Conservation (phyloP, 208 protist genomes). For the Crithidia brevicula region DNA sequence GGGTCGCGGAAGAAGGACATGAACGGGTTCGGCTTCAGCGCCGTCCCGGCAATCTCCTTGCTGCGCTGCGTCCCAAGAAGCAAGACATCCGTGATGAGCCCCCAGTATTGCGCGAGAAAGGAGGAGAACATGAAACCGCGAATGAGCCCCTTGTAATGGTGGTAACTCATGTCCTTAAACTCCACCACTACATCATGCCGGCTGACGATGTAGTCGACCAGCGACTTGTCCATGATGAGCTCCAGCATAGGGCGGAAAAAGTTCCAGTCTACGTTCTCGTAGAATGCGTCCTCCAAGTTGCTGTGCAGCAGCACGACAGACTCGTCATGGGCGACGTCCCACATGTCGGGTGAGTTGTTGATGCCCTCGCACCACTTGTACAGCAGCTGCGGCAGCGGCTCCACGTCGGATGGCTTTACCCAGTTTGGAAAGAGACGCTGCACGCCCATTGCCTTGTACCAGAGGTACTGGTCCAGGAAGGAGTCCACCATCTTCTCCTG, state of each 20-base stretch:
- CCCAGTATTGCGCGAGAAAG: slow-evolving; percentile 99
- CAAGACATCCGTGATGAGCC: slow-evolving; percentile 99
- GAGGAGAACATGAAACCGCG: slow-evolving; percentile 99
- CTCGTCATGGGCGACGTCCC: slow-evolving; percentile 98
- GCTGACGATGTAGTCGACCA: slow-evolving; percentile 99
- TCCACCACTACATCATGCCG: slow-evolving; percentile 99
- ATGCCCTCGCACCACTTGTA: slow-evolving; percentile 99
- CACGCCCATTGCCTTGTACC: slow-evolving; percentile 99
- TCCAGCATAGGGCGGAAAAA: slow-evolving; percentile 99
- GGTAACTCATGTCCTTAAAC: slow-evolving; percentile 99
- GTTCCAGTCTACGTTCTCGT: slow-evolving; percentile 99
- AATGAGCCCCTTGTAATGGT: slow-evolving; percentile 99
- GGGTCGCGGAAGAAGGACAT: slow-evolving; percentile 95
- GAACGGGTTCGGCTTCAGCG: slow-evolving; percentile 98
- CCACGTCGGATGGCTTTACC: slow-evolving; percentile 99
- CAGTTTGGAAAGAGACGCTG: slow-evolving; percentile 99
- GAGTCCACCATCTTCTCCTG: slow-evolving; percentile 99
- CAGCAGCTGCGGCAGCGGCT: slow-evolving; percentile 98
- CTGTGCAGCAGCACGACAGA: slow-evolving; percentile 98
- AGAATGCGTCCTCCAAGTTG: slow-evolving; percentile 97
- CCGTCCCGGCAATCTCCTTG: slow-evolving; percentile 98
- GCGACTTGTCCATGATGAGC: slow-evolving; percentile 99
- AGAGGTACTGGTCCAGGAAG: slow-evolving; percentile 99
- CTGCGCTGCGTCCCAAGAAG: slow-evolving; percentile 98
- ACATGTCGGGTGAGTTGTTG: slow-evolving; percentile 99